A percentile compares a stretch with the other conserved stretches of the same genome.
phyloP scores from a whole-genome alignment of 352 stramenopile species.

The Globisporangium rhizosaccharum region DNA sequence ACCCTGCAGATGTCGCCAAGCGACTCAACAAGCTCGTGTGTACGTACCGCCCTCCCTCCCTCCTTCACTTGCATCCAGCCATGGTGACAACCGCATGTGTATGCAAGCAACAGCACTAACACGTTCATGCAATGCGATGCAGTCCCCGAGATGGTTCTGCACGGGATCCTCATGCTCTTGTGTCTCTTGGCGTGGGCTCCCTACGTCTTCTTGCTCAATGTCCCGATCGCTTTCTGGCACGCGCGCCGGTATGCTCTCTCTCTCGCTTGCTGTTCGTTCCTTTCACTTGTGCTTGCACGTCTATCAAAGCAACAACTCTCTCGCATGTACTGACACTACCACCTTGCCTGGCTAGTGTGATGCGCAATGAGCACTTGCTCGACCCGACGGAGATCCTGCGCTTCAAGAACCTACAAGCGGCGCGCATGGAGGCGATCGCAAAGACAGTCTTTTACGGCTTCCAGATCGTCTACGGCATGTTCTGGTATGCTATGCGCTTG shows the following conservation, averaged over 20 bases:
- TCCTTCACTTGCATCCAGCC: background rate
- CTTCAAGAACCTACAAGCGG: constrained; percentile 80
- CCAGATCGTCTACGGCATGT: constrained; percentile 89
- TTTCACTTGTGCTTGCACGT: background rate
- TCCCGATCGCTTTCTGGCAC: constrained; percentile 75
- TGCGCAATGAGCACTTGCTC: constrained; percentile 78
- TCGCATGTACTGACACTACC: background rate
- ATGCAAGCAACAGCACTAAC: background rate
- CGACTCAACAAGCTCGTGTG: constrained; percentile 84
- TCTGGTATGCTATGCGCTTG: constrained; percentile 45
- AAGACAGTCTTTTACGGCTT: constrained; percentile 86
- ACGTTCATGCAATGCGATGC: background rate
- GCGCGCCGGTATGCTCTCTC: constrained; percentile 41
- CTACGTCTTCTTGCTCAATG: constrained; percentile 75
- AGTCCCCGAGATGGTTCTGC: constrained; percentile 80
- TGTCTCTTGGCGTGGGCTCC: constrained; percentile 69
- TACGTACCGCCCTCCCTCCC: constrained; percentile 19
- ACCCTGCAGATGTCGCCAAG: constrained; percentile 78
- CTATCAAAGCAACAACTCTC: background rate
- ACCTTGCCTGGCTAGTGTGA: constrained; percentile 25
- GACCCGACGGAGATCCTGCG: constrained; percentile 85
- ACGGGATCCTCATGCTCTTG: constrained; percentile 70
- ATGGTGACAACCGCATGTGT: background rate
- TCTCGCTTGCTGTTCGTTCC: too few relatives aligned
- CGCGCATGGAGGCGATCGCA: constrained; percentile 71